phyloP scores from a whole-genome alignment of 805 yeast species.

The Isabelozyma pseudorhagii region DNA sequence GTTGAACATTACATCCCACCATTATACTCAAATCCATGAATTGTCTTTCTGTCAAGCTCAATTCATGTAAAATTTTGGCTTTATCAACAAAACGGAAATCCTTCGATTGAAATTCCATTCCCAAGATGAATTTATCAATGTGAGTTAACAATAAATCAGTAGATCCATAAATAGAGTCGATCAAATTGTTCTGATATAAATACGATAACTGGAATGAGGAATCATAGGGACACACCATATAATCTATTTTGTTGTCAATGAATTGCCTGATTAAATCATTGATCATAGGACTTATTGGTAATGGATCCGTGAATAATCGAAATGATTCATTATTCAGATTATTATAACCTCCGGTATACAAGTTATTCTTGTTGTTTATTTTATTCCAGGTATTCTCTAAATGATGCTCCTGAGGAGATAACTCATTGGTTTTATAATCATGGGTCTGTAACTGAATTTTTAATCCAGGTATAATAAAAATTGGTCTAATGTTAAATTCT shows the following conservation, averaged over 20 bases:
- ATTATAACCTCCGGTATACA: conserved; percentile 10
- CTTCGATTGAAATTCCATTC: conserved; percentile 63
- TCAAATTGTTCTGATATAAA: conserved; percentile 49
- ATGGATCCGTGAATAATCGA: conserved; percentile 48
- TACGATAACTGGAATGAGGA: conserved; percentile 81
- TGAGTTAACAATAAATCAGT: conserved; percentile 68
- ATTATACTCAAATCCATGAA: conserved; percentile 73
- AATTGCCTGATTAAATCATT: conserved; percentile 58
- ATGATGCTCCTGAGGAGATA: conserved; percentile 38
- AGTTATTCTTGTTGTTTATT: conserved; percentile 22
- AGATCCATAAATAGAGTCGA: conserved; percentile 82
- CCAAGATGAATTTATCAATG: conserved; percentile 68
- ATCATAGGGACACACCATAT: conserved; percentile 76
- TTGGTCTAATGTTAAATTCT: conserved; percentile 65
- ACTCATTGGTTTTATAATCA: conserved; percentile 33
- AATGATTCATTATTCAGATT: conserved; percentile 42
- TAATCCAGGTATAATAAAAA: conserved; percentile 76
- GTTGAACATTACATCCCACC: conserved; percentile 77
- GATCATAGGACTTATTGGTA: conserved; percentile 48
- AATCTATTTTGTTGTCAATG: conserved; percentile 54
- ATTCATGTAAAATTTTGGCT: conserved; percentile 53
- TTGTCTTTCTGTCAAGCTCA: conserved; percentile 60
- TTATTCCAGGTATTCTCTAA: conserved; percentile 39
- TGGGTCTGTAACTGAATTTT: conserved; percentile 33
- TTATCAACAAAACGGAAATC: conserved; percentile 69